These are phyloP conservation scores for Colletotrichum filicis DNA, from an alignment of 2,329 filamentous ascomycete species.

Conservation along the genomic window DNA sequence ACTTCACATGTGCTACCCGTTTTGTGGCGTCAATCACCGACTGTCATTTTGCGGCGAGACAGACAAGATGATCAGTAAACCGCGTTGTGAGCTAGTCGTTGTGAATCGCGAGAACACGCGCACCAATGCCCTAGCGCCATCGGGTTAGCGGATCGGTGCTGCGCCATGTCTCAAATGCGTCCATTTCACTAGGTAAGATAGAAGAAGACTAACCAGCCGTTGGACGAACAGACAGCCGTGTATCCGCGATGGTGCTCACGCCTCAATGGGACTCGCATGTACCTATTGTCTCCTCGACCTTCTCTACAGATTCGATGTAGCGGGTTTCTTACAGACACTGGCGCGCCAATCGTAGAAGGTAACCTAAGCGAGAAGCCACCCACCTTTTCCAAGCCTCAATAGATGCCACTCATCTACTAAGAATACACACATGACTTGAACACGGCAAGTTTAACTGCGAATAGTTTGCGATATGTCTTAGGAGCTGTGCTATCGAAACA, in stretches of 20 bases:
- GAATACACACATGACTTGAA: background rate
- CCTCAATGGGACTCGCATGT: too few species aligned
- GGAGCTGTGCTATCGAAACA: background rate
- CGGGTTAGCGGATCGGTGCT: background rate
- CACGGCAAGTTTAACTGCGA: background rate
- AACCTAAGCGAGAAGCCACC: background rate
- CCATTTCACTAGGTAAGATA: too few species aligned
- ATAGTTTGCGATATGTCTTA: background rate
- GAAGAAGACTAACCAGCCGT: background rate
- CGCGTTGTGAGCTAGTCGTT: background rate
- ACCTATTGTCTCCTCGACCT: too few species aligned
- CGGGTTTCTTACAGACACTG: too few species aligned
- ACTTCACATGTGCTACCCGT: background rate
- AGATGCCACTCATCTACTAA: background rate
- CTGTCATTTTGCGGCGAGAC: background rate
- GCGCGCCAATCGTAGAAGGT: too few species aligned
- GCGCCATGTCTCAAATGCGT: background rate
- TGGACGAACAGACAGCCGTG: background rate
- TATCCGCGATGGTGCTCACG: too few species aligned
- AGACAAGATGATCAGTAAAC: background rate
- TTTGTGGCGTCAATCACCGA: background rate
- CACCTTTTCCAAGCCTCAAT: background rate
- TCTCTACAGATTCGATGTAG: too few species aligned
- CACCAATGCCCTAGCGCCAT: background rate
- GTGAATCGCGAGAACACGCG: background rate